Evolutionary conservation across 768 basidiomycete genomes (phyloP), one percentile per base, ranked within the genome.

Genomic region (Serendipita vermifera): DNA sequence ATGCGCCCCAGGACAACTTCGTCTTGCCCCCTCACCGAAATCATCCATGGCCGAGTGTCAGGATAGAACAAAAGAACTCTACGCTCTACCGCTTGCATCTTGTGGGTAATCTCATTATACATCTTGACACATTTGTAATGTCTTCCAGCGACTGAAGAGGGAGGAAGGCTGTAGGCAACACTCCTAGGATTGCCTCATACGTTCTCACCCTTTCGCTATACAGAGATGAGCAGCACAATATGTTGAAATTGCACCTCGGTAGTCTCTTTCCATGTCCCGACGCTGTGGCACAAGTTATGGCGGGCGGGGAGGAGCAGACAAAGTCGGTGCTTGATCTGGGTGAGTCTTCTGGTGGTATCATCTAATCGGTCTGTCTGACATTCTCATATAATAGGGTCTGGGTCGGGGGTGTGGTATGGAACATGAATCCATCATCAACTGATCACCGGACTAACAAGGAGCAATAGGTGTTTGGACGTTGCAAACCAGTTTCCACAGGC

Each of bases 401-500:
- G 46, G 32, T 27, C 46, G 5, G 46, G 46, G 1, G 24, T 51
- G n/a, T 51, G 46, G 46, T 51, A 51, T 7, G 3, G 35, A n/a
- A 36, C 15, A 9, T 41, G 17, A 2, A 1, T n/a, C 15, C 17
- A 20, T 41, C 15, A 5, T 41, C 26, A 22, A 1, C 46, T 51
- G 24, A 7, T 4, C 46, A 51, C 17, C 29, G 24, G n/a, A n/a
- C n/a, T n/a, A 51, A 9, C 1, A 11, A 15, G 5, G 20, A 2
- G 9, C 26, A 22, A 4, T 31, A 51, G 46, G 46, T 22, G 24
- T 5, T 15, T 51, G n/a, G 46, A 51, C 11, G 32, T 51, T 22
- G 46, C 46, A 20, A 51, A 31, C n/a, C 24, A 51, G 24, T 51
- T 27, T 31, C 46, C 46, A 20, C 46, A 51, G n/a, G 46, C 27